Evolutionary conservation across 345 rosid species (phyloP), one percentile per base, ranked within the genome.

Genomic region (Gossypium raimondii): DNA sequence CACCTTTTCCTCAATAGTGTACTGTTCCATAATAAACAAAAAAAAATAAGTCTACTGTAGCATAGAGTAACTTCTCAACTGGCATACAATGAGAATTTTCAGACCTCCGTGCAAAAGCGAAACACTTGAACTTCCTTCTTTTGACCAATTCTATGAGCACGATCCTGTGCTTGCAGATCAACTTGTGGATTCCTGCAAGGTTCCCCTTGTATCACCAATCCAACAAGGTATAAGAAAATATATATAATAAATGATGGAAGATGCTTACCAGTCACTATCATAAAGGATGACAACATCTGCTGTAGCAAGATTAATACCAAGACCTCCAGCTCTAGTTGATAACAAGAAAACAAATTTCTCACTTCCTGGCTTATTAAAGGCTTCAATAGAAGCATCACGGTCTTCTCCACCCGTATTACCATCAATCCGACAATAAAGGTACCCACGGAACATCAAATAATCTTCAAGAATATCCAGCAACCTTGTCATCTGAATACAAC

Each of bases 71-170:
- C 50, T 72, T 75, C 51, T 58, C 45, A 58, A 4, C 44, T 18
- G 51, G 56, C 67, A 78, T 41, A 74, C 18, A 72, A 70, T 8
- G 73, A 55, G 20, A 64, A 55, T 52, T 44, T 25, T 2, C 79
- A 75, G 13, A 93, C 99, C 97, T 96, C 99, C 4, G 98, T 96
- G 85, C 98, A 91, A 79, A 96, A 96, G 56, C 99, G 85, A 78
- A 96, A 93, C 73, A 95, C 99, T 91, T 93, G 99, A 70, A 95
- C 98, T 90, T 96, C 99, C 88, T 92, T 96, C 86, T 92, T 95
- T 75, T 91, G 99, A 67, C 99, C 97, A 86, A 93, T 95, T 80
- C 99, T 89, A 80, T 93, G 99, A 77, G 99, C 99, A 78, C 99
- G 97, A 78, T 91, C 99, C 83, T 95, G 97, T 57, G 99, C 98